Percentiles rank a stretch among this genome's conserved stretches.
Evolutionary conservation across 352 stramenopile genomes (phyloP).

Genomic region (Ophiocytium majus): DNA sequence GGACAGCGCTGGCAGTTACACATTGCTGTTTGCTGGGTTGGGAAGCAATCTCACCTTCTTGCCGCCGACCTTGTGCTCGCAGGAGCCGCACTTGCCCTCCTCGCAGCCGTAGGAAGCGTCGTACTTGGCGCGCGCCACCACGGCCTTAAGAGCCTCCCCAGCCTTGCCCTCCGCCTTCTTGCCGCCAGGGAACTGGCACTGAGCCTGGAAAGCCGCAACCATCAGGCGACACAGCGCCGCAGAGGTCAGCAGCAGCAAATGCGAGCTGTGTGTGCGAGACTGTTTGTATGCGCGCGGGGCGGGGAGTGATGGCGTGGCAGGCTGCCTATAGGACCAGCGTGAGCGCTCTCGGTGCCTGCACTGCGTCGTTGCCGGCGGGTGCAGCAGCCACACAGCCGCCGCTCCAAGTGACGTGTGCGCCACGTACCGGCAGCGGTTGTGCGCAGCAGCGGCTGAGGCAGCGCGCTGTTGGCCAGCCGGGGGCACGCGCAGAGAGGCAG

Average conservation of each 20-base stretch:
- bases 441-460: not conserved
- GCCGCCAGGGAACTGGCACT: conserved; percentile 41
- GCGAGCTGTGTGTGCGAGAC: not conserved
- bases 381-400: not conserved
- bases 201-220: conserved; percentile 1
- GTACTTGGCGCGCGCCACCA: conserved; percentile 54
- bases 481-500: not conserved
- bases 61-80: conserved; percentile 55
- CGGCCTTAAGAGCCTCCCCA: conserved; percentile 50
- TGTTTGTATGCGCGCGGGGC: no score
- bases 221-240: no score
- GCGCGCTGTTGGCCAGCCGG: not conserved
- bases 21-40: no score
- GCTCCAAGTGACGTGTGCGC: no score
- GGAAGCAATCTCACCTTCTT: conserved; percentile 28
- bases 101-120: conserved; percentile 57
- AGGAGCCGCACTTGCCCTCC: conserved; percentile 58
- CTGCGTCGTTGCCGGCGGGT: not conserved
- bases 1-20: no score
- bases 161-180: conserved; percentile 55
- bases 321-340: not conserved
- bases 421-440: no score
- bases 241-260: not conserved
- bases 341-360: not conserved
- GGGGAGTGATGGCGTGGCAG: no score